These are phyloP conservation scores for Wallacemonas sp. DNA, from an alignment of 208 protist species.

Conservation along the genomic window DNA sequence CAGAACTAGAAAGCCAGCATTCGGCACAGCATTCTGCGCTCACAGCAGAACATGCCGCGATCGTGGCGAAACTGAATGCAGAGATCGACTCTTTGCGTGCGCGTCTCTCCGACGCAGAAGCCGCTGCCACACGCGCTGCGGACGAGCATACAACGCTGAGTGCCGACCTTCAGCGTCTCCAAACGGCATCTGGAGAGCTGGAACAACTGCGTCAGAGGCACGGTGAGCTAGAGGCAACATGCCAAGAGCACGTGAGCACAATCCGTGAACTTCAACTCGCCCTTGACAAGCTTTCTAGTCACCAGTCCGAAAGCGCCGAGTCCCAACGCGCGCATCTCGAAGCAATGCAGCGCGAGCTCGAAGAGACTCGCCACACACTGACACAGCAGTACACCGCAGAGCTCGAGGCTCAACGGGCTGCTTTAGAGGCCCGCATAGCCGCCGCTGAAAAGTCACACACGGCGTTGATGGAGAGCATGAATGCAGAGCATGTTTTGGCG, in stretches of 20 bases:
- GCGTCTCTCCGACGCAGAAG: background rate
- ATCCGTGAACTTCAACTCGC: background rate
- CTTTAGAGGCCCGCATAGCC: conserved; percentile 16
- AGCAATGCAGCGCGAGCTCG: conserved; percentile 8
- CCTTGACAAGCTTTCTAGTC: background rate
- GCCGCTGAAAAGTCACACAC: conserved; percentile 12
- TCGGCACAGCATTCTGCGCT: conserved; percentile 13
- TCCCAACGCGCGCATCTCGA: conserved; percentile 7
- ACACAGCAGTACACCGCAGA: conserved; percentile 18
- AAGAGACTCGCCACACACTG: background rate
- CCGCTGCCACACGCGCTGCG: no score
- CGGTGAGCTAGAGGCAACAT: conserved; percentile 19
- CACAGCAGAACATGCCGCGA: conserved; percentile 15
- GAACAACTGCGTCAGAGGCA: conserved; percentile 21
- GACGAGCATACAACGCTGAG: no score
- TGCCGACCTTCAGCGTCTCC: no score
- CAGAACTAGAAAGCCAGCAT: conserved; percentile 17
- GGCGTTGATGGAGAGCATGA: conserved; percentile 23
- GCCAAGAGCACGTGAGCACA: background rate
- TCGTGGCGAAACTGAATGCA: conserved; percentile 21
- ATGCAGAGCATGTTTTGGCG: conserved; percentile 13
- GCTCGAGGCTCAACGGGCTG: conserved; percentile 17
- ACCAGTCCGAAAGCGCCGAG: background rate
- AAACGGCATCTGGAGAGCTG: no score
- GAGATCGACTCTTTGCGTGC: conserved; percentile 5